Conservation (phyloP, 1,284 basidiomycete species). For the Xanthoconium separans region DNA sequence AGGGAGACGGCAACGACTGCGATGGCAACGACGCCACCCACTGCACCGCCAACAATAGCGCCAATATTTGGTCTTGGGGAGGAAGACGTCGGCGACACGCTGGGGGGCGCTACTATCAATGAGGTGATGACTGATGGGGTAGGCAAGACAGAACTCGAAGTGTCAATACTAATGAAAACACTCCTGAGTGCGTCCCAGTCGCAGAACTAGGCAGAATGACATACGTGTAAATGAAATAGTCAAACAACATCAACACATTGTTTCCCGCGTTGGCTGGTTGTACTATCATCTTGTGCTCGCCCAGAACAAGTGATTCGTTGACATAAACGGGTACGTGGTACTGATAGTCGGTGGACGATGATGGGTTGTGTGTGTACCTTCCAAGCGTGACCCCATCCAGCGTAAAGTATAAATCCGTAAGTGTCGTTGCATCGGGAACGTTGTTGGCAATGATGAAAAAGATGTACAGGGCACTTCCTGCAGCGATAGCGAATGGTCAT, state of each 20-base stretch:
- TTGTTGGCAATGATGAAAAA: conserved; percentile 14
- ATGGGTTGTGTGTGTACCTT: neutral
- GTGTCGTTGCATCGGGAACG: fast-evolving
- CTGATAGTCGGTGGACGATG: conserved; percentile 1
- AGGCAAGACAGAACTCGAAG: no score
- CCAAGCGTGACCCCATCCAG: conserved; percentile 1
- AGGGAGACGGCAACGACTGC: no score
- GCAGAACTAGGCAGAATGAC: neutral
- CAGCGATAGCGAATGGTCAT: neutral
- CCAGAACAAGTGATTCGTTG: conserved; percentile 2
- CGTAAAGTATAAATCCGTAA: conserved; percentile 10
- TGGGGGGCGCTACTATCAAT: no score
- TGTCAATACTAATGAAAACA: no score
- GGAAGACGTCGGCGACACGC: no score
- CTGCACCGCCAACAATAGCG: no score
- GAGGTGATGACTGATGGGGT: no score
- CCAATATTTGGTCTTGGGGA: no score
- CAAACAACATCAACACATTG: conserved; percentile 12
- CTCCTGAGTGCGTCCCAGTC: no score
- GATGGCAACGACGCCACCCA: no score
- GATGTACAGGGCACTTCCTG: conserved; percentile 22
- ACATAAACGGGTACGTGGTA: conserved; percentile 20
- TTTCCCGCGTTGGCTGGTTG: neutral
- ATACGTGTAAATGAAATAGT: conserved; percentile 17
- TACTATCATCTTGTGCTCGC: conserved; percentile 13